Percentiles rank a stretch among this genome's conserved stretches.
Conservation (phyloP, 371 early-diverging fungal genomes). For the Circinella umbellata region DNA sequence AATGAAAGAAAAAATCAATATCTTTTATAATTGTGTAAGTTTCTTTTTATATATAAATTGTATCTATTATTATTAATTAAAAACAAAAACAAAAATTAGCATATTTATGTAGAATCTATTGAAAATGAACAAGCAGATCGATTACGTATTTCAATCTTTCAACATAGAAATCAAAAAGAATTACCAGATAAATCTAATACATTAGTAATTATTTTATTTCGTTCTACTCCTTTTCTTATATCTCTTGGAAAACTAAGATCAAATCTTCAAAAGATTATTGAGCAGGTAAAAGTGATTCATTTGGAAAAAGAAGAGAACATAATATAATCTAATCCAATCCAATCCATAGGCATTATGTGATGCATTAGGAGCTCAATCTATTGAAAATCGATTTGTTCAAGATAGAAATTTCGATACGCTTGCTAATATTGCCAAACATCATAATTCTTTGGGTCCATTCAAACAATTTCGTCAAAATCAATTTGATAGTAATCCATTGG, state of each 20-base stretch:
- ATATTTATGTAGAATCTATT: conserved; percentile 35
- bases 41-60: not conserved
- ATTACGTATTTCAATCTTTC: conserved; percentile 53
- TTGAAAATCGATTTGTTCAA: conserved; percentile 39
- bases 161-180: conserved; percentile 30
- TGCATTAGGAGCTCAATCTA: conserved; percentile 36
- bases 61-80: not conserved
- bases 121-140: conserved; percentile 39
- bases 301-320: no score
- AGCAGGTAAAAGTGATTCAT: conserved; percentile 31
- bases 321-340: no score
- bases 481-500: conserved; percentile 57
- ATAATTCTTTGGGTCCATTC: conserved; percentile 48
- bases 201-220: conserved; percentile 51
- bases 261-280: no score
- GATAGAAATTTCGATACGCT: conserved; percentile 39
- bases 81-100: conserved; percentile 28
- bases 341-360: no score
- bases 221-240: conserved; percentile 49
- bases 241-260: no score
- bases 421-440: conserved; percentile 35
- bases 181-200: conserved; percentile 31
- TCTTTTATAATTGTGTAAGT: conserved; percentile 4
- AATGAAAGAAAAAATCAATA: not conserved
- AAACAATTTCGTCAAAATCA: conserved; percentile 46